A percentile compares a stretch with the other conserved stretches of the same genome.
phyloP scores from a whole-genome alignment of 768 basidiomycete genomes.

The Amyloporia xantha region DNA sequence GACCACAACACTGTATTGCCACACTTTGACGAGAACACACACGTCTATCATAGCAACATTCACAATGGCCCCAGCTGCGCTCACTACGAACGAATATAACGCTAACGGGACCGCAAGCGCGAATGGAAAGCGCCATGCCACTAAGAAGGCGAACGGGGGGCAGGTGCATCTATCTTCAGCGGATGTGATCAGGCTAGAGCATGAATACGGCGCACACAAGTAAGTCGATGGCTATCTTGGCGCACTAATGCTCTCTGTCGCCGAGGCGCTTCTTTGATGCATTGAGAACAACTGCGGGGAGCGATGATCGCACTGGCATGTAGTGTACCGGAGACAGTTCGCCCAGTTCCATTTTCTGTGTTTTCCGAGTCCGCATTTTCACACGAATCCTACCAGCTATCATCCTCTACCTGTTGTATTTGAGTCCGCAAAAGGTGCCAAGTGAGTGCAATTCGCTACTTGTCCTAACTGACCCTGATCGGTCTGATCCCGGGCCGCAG shows the following conservation, averaged over 20 bases:
- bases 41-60: no score
- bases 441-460: slow-evolving; percentile 53
- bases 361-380: slow-evolving; percentile 3
- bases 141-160: not conserved
- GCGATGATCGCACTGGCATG: not conserved
- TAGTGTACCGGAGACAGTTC: not conserved
- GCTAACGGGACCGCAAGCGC: no score
- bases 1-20: no score
- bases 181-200: slow-evolving; percentile 74
- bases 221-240: not conserved
- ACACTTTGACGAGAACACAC: no score
- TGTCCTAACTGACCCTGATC: slow-evolving; percentile 4
- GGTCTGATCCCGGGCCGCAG: slow-evolving; percentile 26
- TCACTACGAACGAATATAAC: not conserved
- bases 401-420: slow-evolving; percentile 95
- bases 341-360: not conserved
- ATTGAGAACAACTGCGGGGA: slow-evolving; percentile 32
- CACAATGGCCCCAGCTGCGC: not conserved
- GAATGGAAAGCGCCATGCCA: not conserved
- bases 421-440: slow-evolving; percentile 82
- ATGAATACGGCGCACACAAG: slow-evolving; percentile 81
- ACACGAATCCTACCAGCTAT: slow-evolving; percentile 64
- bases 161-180: slow-evolving; percentile 42
- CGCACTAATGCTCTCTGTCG: not conserved
- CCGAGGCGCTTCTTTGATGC: slow-evolving; percentile 20